phyloP scores from a whole-genome alignment of 768 basidiomycete species.

The Termitomyces sp. region DNA sequence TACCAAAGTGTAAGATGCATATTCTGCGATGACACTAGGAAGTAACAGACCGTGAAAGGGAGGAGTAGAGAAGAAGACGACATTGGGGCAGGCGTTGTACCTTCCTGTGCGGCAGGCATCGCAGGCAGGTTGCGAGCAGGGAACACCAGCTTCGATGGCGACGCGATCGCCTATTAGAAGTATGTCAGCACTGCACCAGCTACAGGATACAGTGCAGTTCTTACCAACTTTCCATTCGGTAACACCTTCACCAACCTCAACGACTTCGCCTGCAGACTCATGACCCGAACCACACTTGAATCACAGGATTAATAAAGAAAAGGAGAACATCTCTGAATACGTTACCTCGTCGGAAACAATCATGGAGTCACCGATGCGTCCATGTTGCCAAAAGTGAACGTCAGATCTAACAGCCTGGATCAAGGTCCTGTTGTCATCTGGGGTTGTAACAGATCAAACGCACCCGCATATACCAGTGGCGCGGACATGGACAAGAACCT shows the following conservation, averaged over 20 bases:
- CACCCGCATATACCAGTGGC: slow-evolving; percentile 70
- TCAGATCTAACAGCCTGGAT: slow-evolving; percentile 43
- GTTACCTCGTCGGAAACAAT: slow-evolving; percentile 59
- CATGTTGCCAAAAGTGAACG: slow-evolving; percentile 72
- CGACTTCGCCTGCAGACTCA: slow-evolving; percentile 64
- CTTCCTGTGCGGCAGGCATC: slow-evolving; percentile 57
- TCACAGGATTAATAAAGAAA: background rate
- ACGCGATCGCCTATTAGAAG: slow-evolving; percentile 49
- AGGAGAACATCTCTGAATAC: background rate
- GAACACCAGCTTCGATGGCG: slow-evolving; percentile 65
- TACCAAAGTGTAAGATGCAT: background rate
- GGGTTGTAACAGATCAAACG: slow-evolving; percentile 12
- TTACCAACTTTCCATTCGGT: slow-evolving; percentile 57
- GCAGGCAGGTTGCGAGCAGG: slow-evolving; percentile 57
- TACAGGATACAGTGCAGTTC: background rate
- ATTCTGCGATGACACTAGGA: background rate
- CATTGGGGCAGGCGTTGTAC: slow-evolving; percentile 57
- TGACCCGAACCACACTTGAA: slow-evolving; percentile 64
- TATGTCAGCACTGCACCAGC: background rate
- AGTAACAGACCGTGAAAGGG: slow-evolving; percentile 50
- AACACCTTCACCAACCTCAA: slow-evolving; percentile 61
- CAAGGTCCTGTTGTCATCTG: background rate
- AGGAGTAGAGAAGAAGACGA: slow-evolving; percentile 68
- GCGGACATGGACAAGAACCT: slow-evolving; percentile 60
- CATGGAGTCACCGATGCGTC: slow-evolving; percentile 65